Percentiles rank a stretch among this genome's conserved stretches.
phyloP scores from a whole-genome alignment of 208 protist genomes.

The Novymonas esmeraldas region DNA sequence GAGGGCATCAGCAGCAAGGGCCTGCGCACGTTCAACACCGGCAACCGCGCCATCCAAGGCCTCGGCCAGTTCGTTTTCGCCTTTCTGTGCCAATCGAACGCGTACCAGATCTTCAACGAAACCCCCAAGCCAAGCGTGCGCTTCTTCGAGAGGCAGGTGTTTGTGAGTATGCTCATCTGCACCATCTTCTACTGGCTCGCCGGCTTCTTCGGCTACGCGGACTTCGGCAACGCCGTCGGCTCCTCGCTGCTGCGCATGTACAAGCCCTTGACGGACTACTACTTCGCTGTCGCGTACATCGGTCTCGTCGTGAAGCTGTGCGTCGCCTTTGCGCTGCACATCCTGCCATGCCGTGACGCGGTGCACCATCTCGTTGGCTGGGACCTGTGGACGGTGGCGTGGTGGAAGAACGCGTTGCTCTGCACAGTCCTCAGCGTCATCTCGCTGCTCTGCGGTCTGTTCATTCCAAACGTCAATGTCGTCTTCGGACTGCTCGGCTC shows the following conservation, averaged over 20 bases:
- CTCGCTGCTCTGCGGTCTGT: conserved; percentile 59
- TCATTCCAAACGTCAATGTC: conserved; percentile 75
- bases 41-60: conserved; percentile 42
- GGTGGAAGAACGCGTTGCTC: conserved; percentile 58
- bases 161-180: conserved; percentile 67
- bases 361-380: conserved; percentile 59
- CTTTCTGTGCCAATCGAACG: conserved; percentile 73
- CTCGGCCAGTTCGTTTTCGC: conserved; percentile 69
- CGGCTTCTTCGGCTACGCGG: conserved; percentile 76
- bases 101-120: conserved; percentile 65
- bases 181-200: conserved; percentile 70
- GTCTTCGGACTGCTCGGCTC: conserved; percentile 78
- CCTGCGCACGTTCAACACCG: conserved; percentile 36
- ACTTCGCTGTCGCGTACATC: conserved; percentile 72
- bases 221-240: conserved; percentile 50
- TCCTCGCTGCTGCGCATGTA: conserved; percentile 71
- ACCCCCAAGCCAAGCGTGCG: conserved; percentile 40
- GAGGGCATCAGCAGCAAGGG: conserved; percentile 29
- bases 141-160: conserved; percentile 48
- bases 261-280: conserved; percentile 46
- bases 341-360: conserved; percentile 67
- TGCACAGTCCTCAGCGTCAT: conserved; percentile 39
- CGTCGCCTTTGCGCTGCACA: conserved; percentile 74
- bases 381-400: conserved; percentile 56
- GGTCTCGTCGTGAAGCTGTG: conserved; percentile 71